A percentile compares a stretch with the other conserved stretches of the same genome.
Conservation (phyloP, 306 rosid genomes). For the Fragaria ananassa region DNA sequence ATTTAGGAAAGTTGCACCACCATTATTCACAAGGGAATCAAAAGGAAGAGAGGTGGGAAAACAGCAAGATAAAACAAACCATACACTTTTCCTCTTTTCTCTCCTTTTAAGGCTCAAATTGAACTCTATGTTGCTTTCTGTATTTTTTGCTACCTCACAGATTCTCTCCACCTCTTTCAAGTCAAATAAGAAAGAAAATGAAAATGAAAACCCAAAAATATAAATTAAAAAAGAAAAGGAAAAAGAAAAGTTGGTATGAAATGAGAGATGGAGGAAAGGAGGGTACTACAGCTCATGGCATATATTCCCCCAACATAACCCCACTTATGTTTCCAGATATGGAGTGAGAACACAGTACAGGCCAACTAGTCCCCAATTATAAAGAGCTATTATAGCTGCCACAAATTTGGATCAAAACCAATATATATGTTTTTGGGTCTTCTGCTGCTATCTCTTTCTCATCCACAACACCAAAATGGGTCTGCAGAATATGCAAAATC, state of each 20-base stretch:
- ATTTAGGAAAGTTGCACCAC: constrained; percentile 51
- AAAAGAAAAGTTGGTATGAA: constrained; percentile 53
- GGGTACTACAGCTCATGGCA: constrained; percentile 72
- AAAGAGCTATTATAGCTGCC: constrained; percentile 48
- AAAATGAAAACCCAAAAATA: neutral
- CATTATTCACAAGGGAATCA: constrained; percentile 72
- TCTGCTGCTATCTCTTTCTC: constrained; percentile 28
- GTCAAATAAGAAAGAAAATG: constrained; percentile 66
- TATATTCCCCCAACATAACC: constrained; percentile 93
- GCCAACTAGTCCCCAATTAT: constrained; percentile 50
- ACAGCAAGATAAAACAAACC: constrained; percentile 89
- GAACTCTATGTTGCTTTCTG: constrained; percentile 60
- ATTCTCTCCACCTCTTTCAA: constrained; percentile 79
- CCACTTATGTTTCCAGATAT: constrained; percentile 95
- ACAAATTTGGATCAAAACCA: constrained; percentile 39
- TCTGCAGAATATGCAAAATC: constrained; percentile 60
- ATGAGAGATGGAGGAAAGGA: constrained; percentile 47
- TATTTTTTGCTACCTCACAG: constrained; percentile 65
- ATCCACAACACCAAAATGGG: constrained; percentile 35
- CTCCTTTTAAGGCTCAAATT: constrained; percentile 81
- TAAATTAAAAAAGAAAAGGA: neutral
- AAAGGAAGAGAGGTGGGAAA: constrained; percentile 48
- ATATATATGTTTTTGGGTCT: constrained; percentile 32
- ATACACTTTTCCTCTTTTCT: constrained; percentile 86
- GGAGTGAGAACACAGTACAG: constrained; percentile 81